phyloP scores from a whole-genome alignment of 2,329 filamentous ascomycete genomes.

The Paraphoma sp. region DNA sequence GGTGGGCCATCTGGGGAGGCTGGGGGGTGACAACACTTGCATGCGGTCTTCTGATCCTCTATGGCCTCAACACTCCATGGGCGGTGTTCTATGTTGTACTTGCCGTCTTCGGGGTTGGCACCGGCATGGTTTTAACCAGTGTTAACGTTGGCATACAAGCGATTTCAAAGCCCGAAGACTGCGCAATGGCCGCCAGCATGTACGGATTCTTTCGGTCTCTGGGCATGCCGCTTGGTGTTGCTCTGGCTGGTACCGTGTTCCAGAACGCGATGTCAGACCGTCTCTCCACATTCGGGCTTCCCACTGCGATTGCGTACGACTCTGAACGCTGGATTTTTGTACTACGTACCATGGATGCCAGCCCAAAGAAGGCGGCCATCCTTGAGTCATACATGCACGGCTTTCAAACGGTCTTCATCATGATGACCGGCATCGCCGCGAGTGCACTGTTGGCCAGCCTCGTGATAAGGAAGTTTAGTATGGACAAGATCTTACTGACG shows the following conservation, averaged over 20 bases:
- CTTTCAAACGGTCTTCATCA: constrained; percentile 33
- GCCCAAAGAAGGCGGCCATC: constrained; percentile 18
- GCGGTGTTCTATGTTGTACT: constrained; percentile 48
- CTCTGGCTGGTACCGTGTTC: constrained; percentile 46
- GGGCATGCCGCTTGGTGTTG: constrained; percentile 55
- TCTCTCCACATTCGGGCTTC: constrained; percentile 27
- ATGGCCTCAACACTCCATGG: constrained; percentile 42
- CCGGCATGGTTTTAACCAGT: constrained; percentile 50
- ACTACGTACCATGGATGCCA: constrained; percentile 24
- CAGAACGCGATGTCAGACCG: constrained; percentile 48
- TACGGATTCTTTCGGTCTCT: constrained; percentile 49
- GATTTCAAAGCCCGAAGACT: constrained; percentile 40
- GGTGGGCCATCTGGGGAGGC: constrained; percentile 53
- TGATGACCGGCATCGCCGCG: constrained; percentile 29
- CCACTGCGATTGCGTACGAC: constrained; percentile 32
- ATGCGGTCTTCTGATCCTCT: constrained; percentile 48
- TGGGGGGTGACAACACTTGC: constrained; percentile 49
- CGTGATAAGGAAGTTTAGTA: constrained; percentile 36
- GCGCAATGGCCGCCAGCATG: constrained; percentile 46
- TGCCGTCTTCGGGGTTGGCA: constrained; percentile 50
- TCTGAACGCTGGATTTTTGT: constrained; percentile 35
- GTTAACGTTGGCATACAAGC: constrained; percentile 52
- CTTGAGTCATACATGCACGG: constrained; percentile 34
- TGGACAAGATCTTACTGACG: constrained; percentile 36
- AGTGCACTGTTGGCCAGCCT: constrained; percentile 31